These are phyloP conservation scores for Prunus davidiana DNA, from an alignment of 306 rosid species.

Conservation along the genomic window DNA sequence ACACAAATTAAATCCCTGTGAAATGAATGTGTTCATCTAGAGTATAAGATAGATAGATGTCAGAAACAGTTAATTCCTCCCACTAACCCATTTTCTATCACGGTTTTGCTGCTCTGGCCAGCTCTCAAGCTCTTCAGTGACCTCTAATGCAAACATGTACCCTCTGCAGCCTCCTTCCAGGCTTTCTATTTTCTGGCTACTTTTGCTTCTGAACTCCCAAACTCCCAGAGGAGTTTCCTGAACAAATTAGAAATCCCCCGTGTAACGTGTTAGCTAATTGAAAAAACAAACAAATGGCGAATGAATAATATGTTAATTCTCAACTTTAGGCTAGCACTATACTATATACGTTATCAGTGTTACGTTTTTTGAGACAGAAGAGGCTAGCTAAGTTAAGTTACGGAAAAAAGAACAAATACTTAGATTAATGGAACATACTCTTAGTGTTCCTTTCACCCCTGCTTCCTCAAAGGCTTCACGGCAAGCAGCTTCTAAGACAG, in stretches of 20 bases:
- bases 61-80: background rate
- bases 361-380: too few species aligned
- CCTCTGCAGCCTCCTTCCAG: constrained; percentile 78
- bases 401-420: too few species aligned
- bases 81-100: constrained; percentile 64
- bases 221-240: constrained; percentile 74
- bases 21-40: too few species aligned
- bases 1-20: too few species aligned
- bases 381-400: too few species aligned
- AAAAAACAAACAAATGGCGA: background rate
- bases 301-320: too few species aligned
- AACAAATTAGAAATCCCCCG: background rate
- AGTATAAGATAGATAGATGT: background rate
- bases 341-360: too few species aligned
- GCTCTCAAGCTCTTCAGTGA: constrained; percentile 64
- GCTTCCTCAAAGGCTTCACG: constrained; percentile 93
- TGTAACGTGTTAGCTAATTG: too few species aligned
- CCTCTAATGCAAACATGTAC: constrained; percentile 86
- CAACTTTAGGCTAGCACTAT: too few species aligned
- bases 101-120: constrained; percentile 81
- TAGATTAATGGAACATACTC: constrained; percentile 45
- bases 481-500: constrained; percentile 70
- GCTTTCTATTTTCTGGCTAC: constrained; percentile 51
- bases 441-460: constrained; percentile 74
- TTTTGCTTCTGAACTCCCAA: constrained; percentile 92